Evolutionary conservation across 352 stramenopile genomes (phyloP), one percentile per base, ranked within the genome.

Genomic region (Globisporangium cystogenes): DNA sequence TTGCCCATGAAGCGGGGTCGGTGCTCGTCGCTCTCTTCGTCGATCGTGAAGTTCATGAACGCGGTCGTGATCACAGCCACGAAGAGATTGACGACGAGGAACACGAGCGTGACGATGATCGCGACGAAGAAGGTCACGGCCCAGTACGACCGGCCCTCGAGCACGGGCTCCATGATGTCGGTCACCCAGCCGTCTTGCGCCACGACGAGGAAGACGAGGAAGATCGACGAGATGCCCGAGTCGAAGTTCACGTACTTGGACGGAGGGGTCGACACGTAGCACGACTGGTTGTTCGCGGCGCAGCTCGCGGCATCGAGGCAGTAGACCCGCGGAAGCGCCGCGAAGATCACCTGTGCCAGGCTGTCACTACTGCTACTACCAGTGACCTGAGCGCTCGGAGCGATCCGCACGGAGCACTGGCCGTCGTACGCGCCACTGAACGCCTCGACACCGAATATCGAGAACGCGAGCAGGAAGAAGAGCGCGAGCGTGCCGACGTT

Each of bases 61-160:
- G 78, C 74, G 4, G 81, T 92, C 5, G 81, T 92, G 59, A 92
- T 92, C 26, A 90, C 81, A 11, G 81, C 81, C 18, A 92, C 81
- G 43, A 92, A 92, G 7, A 92, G 50, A 36, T 92, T 92, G 31
- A 92, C 77, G 40, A 90, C 81, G 15, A 92, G 70, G 41, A 92
- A 90, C 8, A 92, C 81, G 72, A 92, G 84, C 27, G 75, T 79
- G 4, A 67, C 67, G 31, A 92, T 74, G 46, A 92, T 88, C 11
- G 65, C 71, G 18, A 87, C 63, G 40, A 92, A 92, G 52, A 90
- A 92, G 8, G 74, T 47, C 24, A 78, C 54, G 27, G 74, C 86
- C 12, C 72, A 73, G 27, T 56, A 51, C 21, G 76, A 87, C 24
- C 72, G 86, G 26, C 67, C 55, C 45, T 92, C 70, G 16, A 90